Base-by-base conservation (phyloP, 2,329 filamentous ascomycete species). In the Cercospora zeae-maydis region DNA sequence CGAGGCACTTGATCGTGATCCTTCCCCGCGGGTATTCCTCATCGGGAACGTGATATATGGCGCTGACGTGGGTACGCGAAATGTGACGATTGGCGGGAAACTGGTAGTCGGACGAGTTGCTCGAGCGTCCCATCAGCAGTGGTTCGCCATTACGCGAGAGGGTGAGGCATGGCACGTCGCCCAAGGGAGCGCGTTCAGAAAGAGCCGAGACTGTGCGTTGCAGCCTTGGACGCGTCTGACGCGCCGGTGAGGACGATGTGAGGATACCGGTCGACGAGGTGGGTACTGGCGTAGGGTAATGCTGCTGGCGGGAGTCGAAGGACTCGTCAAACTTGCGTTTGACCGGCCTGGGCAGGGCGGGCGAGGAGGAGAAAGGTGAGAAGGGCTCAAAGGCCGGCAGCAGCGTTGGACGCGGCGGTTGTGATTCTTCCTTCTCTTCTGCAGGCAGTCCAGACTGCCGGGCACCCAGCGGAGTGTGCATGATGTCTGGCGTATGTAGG, bases 81-180 rank as follows among this genome's bases (percentile, higher is more conserved):
- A 99, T 92, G 63, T 96, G 86, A 52, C 92, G 90, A 78, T 96
- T 96, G 70, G 91, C 87, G 27, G 95, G 95, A 13, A 99, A 84
- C 78, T 97, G 93, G 76, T 93, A 95, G 74, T 97, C 88, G n/a
- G 92, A 96, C 13, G 93, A 96, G 77, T 92, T 93, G 79, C 91
- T 96, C 5, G 93, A 97, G 68, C 95, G 86, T 67, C 95, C 95
- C 89, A 99, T 95, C 65, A 89, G 83, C 34, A 96, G 79, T 13
- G 87, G 81, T 71, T 96, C 91, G 67, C 93, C 93, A 77, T 90
- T 91, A 69, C 88, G 88, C 59, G 88, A 87, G 16, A 98, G 85
- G 75, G 91, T 86, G 66, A 98, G 82, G 21, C 88, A 87, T n/a
- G 92, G 92, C 56, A 99, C 88, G 56, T 89, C 85, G 58, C 88